phyloP scores from a whole-genome alignment of 257 asterid species.

The Plectranthus barbatus region DNA sequence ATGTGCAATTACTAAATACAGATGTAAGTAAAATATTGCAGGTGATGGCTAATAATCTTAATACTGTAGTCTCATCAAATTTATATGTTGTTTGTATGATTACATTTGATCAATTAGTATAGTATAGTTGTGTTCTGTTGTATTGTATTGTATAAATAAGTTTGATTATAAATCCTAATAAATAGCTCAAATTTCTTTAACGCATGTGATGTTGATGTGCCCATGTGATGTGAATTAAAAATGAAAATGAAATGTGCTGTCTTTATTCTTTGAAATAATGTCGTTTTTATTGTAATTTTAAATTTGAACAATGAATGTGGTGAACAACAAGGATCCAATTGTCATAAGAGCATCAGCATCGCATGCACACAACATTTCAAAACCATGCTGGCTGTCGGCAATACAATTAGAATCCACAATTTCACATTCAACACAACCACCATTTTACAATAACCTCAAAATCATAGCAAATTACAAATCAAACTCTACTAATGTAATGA shows the following conservation, averaged over 20 bases:
- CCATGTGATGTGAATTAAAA: neutral
- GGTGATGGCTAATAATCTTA: neutral
- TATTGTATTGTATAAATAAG: too few relatives aligned
- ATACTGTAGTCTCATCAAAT: too few relatives aligned
- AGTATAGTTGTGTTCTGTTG: too few relatives aligned
- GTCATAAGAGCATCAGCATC: too few relatives aligned
- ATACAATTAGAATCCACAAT: neutral
- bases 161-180: neutral
- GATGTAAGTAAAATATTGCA: constrained; percentile 13
- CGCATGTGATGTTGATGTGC: neutral
- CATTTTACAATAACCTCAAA: constrained; percentile 5
- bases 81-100: too few relatives aligned
- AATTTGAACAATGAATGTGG: too few relatives aligned
- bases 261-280: too few relatives aligned
- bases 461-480: constrained; percentile 9
- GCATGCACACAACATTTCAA: too few relatives aligned
- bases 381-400: too few relatives aligned
- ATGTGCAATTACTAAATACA: constrained; percentile 6
- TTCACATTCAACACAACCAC: neutral
- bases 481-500: neutral
- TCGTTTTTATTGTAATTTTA: neutral
- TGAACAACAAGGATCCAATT: too few relatives aligned
- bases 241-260: too few relatives aligned
- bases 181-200: neutral
- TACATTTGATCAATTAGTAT: too few relatives aligned